These are phyloP conservation scores for Trichoderma afroharzianum DNA, from an alignment of 2,329 filamentous ascomycete species.

Conservation along the genomic window DNA sequence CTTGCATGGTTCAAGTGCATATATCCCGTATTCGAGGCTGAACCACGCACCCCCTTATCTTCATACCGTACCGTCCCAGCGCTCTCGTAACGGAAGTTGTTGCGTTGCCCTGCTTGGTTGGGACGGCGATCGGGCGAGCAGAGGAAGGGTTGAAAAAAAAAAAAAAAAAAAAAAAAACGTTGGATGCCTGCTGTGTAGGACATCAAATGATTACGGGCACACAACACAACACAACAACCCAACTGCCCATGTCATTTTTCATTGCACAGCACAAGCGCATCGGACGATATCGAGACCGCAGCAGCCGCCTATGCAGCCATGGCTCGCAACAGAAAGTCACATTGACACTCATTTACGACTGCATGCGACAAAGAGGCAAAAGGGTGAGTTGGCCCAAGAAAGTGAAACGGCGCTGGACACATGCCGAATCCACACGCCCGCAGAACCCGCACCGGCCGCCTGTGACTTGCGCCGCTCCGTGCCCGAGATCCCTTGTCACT, in stretches of 20 bases:
- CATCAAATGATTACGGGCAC: too few species aligned
- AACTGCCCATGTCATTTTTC: too few species aligned
- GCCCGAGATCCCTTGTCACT: slow-evolving; percentile 13
- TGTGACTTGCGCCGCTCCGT: slow-evolving; percentile 6
- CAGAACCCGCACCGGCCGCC: background rate
- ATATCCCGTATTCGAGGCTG: slow-evolving; percentile 5
- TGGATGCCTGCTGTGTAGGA: background rate
- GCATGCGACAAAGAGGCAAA: background rate
- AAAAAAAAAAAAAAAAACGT: background rate
- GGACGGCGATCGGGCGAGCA: background rate
- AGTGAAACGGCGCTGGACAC: background rate
- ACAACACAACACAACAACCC: too few species aligned
- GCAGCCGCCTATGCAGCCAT: background rate
- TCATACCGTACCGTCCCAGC: background rate
- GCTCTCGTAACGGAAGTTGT: background rate
- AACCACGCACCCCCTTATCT: background rate
- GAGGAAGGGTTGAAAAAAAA: too few species aligned
- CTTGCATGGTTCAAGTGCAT: background rate
- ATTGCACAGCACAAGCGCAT: background rate
- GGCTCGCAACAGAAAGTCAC: slow-evolving; percentile 6
- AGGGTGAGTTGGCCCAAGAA: background rate
- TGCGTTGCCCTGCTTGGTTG: background rate
- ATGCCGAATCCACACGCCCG: slow-evolving; percentile 15
- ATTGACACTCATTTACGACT: background rate
- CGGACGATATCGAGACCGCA: background rate